Base-by-base conservation (phyloP, 768 basidiomycete genomes). In the Suillus decipiens region DNA sequence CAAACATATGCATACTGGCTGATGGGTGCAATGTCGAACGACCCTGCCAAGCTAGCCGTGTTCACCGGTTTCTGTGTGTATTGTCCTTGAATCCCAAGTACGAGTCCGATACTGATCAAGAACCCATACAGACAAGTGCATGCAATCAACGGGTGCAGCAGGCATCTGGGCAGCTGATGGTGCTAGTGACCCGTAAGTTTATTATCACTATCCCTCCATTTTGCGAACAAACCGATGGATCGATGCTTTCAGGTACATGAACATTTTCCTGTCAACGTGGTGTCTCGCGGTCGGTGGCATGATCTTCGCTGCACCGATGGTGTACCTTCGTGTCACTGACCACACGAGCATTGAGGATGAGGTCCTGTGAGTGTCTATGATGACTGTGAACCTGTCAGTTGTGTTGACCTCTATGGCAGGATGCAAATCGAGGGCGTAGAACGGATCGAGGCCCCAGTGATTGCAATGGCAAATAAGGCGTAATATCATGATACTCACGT, bases 21-120 rank as follows among this genome's bases (percentile, higher is more conserved):
- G 68, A 90, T 92, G 85, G 92, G 93, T 36, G 89, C 90, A 15
- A 90, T 95, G 88, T 91, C 90, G 17, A 93, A 94, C 63, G 85
- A 92, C 69, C 86, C 90, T 3, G 83, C 82, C 5, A 92, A 90
- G 73, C 83, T 95, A 24, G 91, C 93, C 0, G 84, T 92, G 72
- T 89, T 94, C 71, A 78, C 88, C 15, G 93, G 93, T 39, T 90
- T 95, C 67, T 94, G 92, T 93, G 68, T 67, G 89, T 82, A 14
- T 67, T 28, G 19, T 19, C 22, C 47, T 28, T 33, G 45, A 50
- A 43, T 22, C 53, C n/a, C 34, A 54, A 12, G 22, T 6, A 60
- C 33, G 36, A 37, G 33, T 59, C 61, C 14, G 19, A 34, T 39
- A 28, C 63, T 65, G 33, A 60, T 60, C 39, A 28, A 41, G 15